A percentile compares a stretch with the other conserved stretches of the same genome.
Evolutionary conservation across 1,139 yeast species (phyloP).

Genomic region (Zygotorulaspora mrakii): DNA sequence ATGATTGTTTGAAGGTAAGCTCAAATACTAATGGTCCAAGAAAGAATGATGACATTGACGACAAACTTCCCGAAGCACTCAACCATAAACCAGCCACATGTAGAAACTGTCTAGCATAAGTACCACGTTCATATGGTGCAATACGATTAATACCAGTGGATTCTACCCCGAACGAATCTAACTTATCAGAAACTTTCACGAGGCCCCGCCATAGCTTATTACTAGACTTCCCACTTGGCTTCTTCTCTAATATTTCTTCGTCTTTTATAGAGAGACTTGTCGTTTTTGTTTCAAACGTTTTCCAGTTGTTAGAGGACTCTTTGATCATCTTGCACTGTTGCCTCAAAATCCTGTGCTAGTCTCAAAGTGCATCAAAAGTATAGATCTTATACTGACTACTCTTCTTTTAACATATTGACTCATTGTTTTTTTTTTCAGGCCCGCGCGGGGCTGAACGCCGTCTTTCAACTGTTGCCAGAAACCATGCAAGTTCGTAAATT

Average conservation of each 20-base stretch:
- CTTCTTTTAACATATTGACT: background rate
- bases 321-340: slow-evolving; percentile 1
- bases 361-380: too few species aligned
- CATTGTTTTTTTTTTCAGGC: background rate
- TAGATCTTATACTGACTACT: too few species aligned
- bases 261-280: slow-evolving; percentile 6
- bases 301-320: slow-evolving; percentile 3
- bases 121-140: slow-evolving; percentile 62
- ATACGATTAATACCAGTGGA: slow-evolving; percentile 78
- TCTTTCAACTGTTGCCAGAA: too few species aligned
- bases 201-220: slow-evolving; percentile 3
- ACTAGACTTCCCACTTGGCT: background rate
- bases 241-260: slow-evolving; percentile 6
- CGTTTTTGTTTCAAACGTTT: slow-evolving; percentile 4
- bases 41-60: slow-evolving; percentile 78
- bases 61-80: slow-evolving; percentile 78
- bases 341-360: too few species aligned
- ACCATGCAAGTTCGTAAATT: too few species aligned
- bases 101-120: slow-evolving; percentile 49
- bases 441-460: too few species aligned
- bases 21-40: slow-evolving; percentile 69
- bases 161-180: slow-evolving; percentile 62
- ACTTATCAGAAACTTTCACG: slow-evolving; percentile 32
- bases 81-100: slow-evolving; percentile 75
- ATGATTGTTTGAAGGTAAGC: slow-evolving; percentile 59